Conservation (phyloP, 1,284 basidiomycete species). For the Stygiomarasmius scandens region DNA sequence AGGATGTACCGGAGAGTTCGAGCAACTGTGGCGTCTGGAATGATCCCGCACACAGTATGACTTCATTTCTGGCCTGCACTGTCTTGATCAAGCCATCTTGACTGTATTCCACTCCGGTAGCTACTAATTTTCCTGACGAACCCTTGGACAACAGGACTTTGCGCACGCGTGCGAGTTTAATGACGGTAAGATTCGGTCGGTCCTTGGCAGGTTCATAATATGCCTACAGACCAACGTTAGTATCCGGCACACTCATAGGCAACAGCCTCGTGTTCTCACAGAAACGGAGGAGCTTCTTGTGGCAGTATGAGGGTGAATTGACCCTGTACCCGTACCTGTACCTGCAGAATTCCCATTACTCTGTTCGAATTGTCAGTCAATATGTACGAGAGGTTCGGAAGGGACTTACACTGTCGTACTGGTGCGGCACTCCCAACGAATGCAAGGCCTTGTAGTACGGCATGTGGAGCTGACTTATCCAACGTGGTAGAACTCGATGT, state of each 20-base stretch:
- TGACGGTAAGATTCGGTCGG: constrained; percentile 6
- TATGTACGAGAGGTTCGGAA: not conserved
- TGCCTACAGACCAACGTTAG: constrained; percentile 1
- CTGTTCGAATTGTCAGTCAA: not conserved
- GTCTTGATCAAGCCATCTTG: not conserved
- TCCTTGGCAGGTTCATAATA: constrained; percentile 13
- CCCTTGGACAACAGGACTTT: not conserved
- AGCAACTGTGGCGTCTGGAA: constrained; percentile 13
- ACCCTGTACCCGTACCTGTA: constrained; percentile 2
- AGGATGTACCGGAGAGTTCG: constrained; percentile 9
- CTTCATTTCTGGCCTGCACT: constrained; percentile 4
- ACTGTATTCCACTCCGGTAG: constrained; percentile 7
- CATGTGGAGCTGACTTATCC: not conserved
- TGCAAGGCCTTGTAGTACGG: not conserved
- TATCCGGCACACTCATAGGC: not conserved
- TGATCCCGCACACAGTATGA: constrained; percentile 11
- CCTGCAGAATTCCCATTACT: constrained; percentile 1
- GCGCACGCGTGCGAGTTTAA: not conserved
- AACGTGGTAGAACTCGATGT: not conserved
- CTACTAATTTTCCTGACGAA: not conserved
- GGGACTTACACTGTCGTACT: constrained; percentile 4
- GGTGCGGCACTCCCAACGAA: constrained; percentile 7
- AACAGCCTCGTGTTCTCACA: not conserved
- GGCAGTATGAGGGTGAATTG: not conserved
- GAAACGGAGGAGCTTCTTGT: constrained; percentile 4